Percentiles rank a stretch among this genome's conserved stretches.
Evolutionary conservation across 257 asterid genomes (phyloP).

Genomic region (Verbascum thapsus): DNA sequence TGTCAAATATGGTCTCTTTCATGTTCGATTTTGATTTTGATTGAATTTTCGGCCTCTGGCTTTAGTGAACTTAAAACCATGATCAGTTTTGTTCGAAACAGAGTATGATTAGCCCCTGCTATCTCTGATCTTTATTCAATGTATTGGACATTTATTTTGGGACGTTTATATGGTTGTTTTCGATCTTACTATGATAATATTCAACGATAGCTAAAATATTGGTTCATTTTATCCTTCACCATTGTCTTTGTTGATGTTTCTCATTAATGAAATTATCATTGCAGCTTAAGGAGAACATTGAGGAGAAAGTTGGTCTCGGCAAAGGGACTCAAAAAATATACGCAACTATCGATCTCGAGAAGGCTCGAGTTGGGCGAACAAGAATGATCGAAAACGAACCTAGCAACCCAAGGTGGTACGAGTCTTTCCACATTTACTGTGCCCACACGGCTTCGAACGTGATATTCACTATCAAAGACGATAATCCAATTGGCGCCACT

Average conservation of each 20-base stretch:
- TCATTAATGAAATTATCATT: conserved; percentile 27
- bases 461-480: conserved; percentile 84
- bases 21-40: conserved; percentile 7
- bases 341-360: conserved; percentile 80
- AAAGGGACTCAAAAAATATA: conserved; percentile 77
- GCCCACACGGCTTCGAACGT: conserved; percentile 74
- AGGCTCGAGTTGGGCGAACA: conserved; percentile 89
- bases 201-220: conserved; percentile 1
- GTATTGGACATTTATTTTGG: not conserved
- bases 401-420: conserved; percentile 76
- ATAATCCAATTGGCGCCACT: conserved; percentile 91
- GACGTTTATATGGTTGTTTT: no score
- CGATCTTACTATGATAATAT: not conserved
- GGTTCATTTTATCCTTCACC: conserved; percentile 5
- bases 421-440: conserved; percentile 88
- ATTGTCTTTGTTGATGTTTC: conserved; percentile 11
- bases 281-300: conserved; percentile 61
- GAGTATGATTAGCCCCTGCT: conserved; percentile 6
- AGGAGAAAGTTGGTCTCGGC: conserved; percentile 83
- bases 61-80: not conserved
- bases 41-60: not conserved
- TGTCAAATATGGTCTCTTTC: not conserved
- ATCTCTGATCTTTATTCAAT: not conserved
- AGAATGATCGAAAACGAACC: conserved; percentile 69
- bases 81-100: not conserved